These are phyloP conservation scores for Euphorbia lathyris DNA, from an alignment of 345 rosid species.

Conservation along the genomic window DNA sequence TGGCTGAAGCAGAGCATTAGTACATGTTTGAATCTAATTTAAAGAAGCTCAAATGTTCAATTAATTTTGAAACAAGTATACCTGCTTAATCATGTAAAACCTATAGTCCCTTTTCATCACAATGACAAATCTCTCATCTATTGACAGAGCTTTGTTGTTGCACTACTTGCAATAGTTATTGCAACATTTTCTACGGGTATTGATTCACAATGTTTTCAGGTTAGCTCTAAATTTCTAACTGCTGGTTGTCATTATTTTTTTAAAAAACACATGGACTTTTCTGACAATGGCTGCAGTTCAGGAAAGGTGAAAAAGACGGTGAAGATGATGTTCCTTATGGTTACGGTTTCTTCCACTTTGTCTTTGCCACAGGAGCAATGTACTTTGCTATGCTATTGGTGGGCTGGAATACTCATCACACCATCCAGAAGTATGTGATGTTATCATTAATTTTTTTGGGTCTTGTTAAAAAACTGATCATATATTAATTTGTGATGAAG, in stretches of 20 bases:
- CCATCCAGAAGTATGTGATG: constrained; percentile 60
- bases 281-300: constrained; percentile 41
- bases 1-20: neutral
- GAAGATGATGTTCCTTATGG: constrained; percentile 84
- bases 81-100: neutral
- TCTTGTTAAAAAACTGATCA: neutral
- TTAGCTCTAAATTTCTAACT: constrained; percentile 26
- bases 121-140: constrained; percentile 11
- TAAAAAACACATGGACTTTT: neutral
- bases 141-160: constrained; percentile 81
- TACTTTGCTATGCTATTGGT: constrained; percentile 90
- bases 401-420: constrained; percentile 90
- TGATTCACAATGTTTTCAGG: constrained; percentile 95
- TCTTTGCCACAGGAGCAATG: constrained; percentile 97
- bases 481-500: neutral
- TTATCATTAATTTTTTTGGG: neutral
- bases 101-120: neutral
- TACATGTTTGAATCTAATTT: neutral
- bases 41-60: too few relatives aligned
- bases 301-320: constrained; percentile 42
- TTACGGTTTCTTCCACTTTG: constrained; percentile 96
- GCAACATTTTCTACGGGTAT: constrained; percentile 97
- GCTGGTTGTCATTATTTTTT: neutral
- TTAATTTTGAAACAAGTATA: too few relatives aligned
- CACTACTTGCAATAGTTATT: constrained; percentile 76